Conservation (phyloP, 208 protist genomes). For the Leishmania aethiopica region DNA sequence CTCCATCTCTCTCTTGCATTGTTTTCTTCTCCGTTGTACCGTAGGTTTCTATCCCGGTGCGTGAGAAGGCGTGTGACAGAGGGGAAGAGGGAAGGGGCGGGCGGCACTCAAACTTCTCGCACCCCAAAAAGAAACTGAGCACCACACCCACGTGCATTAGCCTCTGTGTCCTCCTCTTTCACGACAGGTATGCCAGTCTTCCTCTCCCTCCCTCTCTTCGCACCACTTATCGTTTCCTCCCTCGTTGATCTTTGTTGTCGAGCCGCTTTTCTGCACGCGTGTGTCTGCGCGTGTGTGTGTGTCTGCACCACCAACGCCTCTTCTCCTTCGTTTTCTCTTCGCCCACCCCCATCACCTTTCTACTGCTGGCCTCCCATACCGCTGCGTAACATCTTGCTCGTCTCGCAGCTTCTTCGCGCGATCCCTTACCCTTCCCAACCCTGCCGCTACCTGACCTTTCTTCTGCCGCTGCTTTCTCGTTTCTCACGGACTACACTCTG, state of each 20-base stretch:
- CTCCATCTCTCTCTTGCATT: conserved; percentile 4
- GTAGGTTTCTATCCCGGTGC: not conserved
- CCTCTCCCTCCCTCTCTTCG: not conserved
- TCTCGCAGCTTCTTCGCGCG: not conserved
- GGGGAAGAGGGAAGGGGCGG: not conserved
- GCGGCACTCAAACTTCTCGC: not conserved
- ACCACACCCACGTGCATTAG: not conserved
- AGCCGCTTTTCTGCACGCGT: not conserved
- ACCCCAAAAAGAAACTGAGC: not conserved
- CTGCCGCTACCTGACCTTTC: not conserved
- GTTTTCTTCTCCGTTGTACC: not conserved
- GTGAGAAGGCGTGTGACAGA: not conserved
- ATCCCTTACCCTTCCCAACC: not conserved
- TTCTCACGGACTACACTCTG: not conserved
- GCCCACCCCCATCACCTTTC: not conserved
- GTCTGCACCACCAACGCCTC: too few species aligned
- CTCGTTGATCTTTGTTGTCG: not conserved
- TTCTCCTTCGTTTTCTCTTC: too few species aligned
- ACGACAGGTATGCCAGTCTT: not conserved
- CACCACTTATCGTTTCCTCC: not conserved
- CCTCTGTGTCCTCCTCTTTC: not conserved
- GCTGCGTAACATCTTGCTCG: not conserved
- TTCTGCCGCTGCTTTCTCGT: not conserved
- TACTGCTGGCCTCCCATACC: not conserved
- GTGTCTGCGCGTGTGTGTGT: too few species aligned